Evolutionary conservation across 176 grass and related monocot species (phyloP), one percentile per base, ranked within the genome.

Genomic region (Rhynchospora pubera): DNA sequence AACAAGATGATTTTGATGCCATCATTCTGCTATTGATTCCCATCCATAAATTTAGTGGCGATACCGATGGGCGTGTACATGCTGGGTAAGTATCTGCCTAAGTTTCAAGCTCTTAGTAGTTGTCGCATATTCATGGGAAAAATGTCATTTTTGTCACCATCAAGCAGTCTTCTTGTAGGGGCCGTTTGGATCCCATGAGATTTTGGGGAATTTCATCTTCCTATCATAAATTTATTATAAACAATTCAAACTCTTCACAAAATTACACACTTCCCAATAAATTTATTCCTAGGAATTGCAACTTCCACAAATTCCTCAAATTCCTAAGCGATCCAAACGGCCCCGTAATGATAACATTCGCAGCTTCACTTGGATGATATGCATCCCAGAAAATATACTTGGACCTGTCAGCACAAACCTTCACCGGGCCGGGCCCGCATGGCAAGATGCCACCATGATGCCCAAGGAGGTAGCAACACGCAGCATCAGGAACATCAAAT

Each of bases 341-440:
- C n/a, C n/a, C n/a, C n/a, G n/a, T n/a, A 75, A 93, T 85, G 80
- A 91, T 50, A 71, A 2, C 51, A 83, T 97, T 97, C n/a, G 91
- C 16, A 57, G 91, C 89, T n/a, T 97, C 91, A 72, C 83, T 91
- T 42, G 89, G 93, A 79, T 93, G 91, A 87, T 90, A 91, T 0
- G 93, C 87, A 65, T 97, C 93, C 93, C 93, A 97, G 86, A 97
- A 97, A 9, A 93, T 85, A 77, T 93, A 91, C 85, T 93, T 97
- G 21, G 93, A 91, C 81, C 93, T 91, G 62, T 97, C 89, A 14
- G 5, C 58, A 76, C 91, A 97, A 78, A 88, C 88, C 12, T 0
- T 62, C 32, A 89, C 86, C 9, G 93, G 89, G 39, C 85, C 70
- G 30, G 91, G 91, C 14, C 91, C 93, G 62, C 93, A 97, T 26